Evolutionary conservation across 2,329 filamentous ascomycete species (phyloP).

Genomic region (Aureobasidium sp.): DNA sequence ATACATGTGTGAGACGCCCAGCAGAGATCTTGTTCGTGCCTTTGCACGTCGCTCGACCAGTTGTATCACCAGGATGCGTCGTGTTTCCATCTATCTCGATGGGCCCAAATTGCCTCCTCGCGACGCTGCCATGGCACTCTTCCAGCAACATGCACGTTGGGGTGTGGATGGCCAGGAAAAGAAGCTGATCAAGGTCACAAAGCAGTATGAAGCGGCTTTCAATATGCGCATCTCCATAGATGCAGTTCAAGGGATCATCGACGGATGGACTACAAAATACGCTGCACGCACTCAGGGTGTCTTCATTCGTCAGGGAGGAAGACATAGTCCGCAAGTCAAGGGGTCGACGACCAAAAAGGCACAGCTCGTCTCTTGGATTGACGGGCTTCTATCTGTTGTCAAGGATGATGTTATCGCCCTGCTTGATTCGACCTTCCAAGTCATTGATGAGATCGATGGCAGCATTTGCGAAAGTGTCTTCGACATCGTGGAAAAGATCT

Average conservation of each 20-base stretch:
- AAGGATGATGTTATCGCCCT: neutral
- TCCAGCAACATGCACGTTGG: neutral
- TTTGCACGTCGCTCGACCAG: neutral
- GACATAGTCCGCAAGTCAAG: neutral
- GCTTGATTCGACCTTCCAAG: neutral
- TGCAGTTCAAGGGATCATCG: neutral
- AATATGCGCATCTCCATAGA: neutral
- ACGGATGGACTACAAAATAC: neutral
- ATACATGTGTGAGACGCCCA: neutral
- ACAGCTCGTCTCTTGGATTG: neutral
- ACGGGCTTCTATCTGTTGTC: neutral
- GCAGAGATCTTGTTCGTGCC: neutral
- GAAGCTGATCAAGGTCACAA: neutral
- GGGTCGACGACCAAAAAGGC: neutral
- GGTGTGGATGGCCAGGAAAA: neutral
- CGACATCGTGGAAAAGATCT: neutral
- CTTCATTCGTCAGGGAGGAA: neutral
- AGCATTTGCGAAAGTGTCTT: neutral
- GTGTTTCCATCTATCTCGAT: neutral
- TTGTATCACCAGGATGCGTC: neutral
- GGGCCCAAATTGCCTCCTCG: neutral
- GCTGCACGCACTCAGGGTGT: neutral
- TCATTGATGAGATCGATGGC: neutral
- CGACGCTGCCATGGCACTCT: neutral
- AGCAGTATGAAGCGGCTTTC: neutral